Evolutionary conservation across 1,284 basidiomycete species (phyloP).

Genomic region (Papiliotrema nemorosa): DNA sequence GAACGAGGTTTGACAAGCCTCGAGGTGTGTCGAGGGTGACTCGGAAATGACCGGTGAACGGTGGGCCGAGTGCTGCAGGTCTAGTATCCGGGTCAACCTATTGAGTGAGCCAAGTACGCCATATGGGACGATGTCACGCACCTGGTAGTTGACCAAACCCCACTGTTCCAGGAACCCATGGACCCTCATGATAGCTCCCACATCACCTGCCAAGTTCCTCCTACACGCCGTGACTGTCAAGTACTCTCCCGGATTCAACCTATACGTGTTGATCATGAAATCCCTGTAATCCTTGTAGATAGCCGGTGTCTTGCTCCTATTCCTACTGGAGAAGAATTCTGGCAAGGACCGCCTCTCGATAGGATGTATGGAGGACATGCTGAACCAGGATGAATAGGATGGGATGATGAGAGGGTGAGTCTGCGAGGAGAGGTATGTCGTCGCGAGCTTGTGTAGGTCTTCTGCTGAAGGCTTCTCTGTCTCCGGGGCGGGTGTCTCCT

Average conservation of each 20-base stretch:
- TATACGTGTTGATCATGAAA: conserved; percentile 99
- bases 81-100: conserved; percentile 96
- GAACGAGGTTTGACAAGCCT: conserved; percentile 82
- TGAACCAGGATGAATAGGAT: conserved; percentile 97
- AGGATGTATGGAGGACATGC: conserved; percentile 84
- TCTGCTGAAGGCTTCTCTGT: conserved; percentile 33
- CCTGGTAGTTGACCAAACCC: conserved; percentile 99
- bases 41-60: conserved; percentile 98
- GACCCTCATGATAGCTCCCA: conserved; percentile 97
- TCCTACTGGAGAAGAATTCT: conserved; percentile 97
- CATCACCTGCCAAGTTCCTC: conserved; percentile 93
- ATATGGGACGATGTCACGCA: conserved; percentile 48
- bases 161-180: conserved; percentile 99
- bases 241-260: conserved; percentile 91
- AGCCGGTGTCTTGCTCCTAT: conserved; percentile 89
- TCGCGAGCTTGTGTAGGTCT: conserved; percentile 48
- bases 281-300: conserved; percentile 99
- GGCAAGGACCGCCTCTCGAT: conserved; percentile 90
- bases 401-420: conserved; percentile 97
- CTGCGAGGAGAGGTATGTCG: conserved; percentile 84
- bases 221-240: conserved; percentile 96
- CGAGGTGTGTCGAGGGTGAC: conserved; percentile 96
- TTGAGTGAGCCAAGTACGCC: background rate
- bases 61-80: conserved; percentile 89
- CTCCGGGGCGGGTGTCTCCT: conserved; percentile 20